Percentiles rank a stretch among this genome's conserved stretches.
phyloP scores from a whole-genome alignment of 2,329 filamentous ascomycete species.

The Exserohilum turcica region DNA sequence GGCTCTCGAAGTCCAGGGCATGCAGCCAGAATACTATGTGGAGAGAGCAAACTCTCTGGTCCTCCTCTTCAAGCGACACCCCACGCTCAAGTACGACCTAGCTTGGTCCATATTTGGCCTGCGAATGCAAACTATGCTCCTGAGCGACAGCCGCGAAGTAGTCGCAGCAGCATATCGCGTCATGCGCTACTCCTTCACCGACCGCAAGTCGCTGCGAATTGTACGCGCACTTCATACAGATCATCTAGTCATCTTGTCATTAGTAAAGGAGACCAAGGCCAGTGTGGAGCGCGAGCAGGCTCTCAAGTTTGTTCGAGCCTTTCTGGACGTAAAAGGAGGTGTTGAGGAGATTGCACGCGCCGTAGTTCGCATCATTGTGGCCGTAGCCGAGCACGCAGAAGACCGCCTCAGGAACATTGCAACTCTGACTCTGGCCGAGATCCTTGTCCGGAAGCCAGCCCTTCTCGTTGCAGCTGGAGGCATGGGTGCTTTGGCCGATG shows the following conservation, averaged over 20 bases:
- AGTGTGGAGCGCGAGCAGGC: slow-evolving; percentile 96
- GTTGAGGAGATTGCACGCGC: slow-evolving; percentile 84
- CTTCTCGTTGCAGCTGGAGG: slow-evolving; percentile 84
- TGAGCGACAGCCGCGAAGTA: slow-evolving; percentile 94
- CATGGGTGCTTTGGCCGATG: slow-evolving; percentile 85
- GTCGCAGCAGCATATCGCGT: slow-evolving; percentile 93
- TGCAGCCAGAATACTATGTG: slow-evolving; percentile 94
- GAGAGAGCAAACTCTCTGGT: slow-evolving; percentile 89
- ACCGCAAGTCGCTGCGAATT: slow-evolving; percentile 83
- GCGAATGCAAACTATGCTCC: slow-evolving; percentile 91
- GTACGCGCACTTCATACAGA: slow-evolving; percentile 90
- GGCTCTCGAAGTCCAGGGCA: slow-evolving; percentile 82
- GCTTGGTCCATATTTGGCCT: slow-evolving; percentile 95
- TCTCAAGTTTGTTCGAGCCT: slow-evolving; percentile 92
- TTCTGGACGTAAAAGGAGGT: slow-evolving; percentile 93
- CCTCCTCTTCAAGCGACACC: slow-evolving; percentile 93
- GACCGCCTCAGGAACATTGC: slow-evolving; percentile 89
- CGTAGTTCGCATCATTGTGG: slow-evolving; percentile 85
- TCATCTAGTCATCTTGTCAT: slow-evolving; percentile 85
- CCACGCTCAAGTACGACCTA: slow-evolving; percentile 92
- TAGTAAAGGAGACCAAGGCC: slow-evolving; percentile 96
- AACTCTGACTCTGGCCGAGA: slow-evolving; percentile 88
- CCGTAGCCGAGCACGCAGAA: slow-evolving; percentile 83
- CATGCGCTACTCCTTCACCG: slow-evolving; percentile 91
- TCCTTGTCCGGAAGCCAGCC: slow-evolving; percentile 82